Evolutionary conservation across 2,329 filamentous ascomycete genomes (phyloP).

Genomic region (Venturia carpophila): DNA sequence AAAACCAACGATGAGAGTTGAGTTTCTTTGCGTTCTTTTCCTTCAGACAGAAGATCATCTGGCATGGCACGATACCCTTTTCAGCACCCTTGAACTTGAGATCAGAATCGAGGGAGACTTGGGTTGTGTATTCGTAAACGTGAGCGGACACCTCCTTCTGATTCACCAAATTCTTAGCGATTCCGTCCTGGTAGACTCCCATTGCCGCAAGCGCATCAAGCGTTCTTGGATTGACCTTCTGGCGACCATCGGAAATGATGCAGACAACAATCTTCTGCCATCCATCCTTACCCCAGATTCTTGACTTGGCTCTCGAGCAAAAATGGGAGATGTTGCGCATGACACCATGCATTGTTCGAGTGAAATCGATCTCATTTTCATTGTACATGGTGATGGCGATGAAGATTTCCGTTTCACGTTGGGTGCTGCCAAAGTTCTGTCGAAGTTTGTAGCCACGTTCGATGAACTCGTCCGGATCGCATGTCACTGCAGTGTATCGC

Average conservation of each 20-base stretch:
- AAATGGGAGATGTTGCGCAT: constrained; percentile 98
- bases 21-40: constrained; percentile 97
- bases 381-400: constrained; percentile 99
- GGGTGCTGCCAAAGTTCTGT: constrained; percentile 76
- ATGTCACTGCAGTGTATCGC: constrained; percentile 98
- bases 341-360: constrained; percentile 94
- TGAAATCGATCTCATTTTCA: constrained; percentile 94
- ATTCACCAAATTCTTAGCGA: constrained; percentile 98
- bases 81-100: constrained; percentile 98
- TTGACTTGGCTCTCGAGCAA: constrained; percentile 81
- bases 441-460: constrained; percentile 83
- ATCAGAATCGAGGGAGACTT: constrained; percentile 90
- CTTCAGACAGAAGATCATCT: constrained; percentile 97
- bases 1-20: constrained; percentile 98
- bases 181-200: constrained; percentile 96
- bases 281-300: constrained; percentile 92
- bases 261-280: constrained; percentile 99
- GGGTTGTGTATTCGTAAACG: constrained; percentile 98
- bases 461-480: constrained; percentile 90
- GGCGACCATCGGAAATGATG: constrained; percentile 87
- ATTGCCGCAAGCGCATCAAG: constrained; percentile 92
- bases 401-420: constrained; percentile 87
- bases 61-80: constrained; percentile 95
- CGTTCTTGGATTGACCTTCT: constrained; percentile 87
- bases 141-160: constrained; percentile 90